Base-by-base conservation (phyloP, 768 basidiomycete species). In the Tricholoma matsutake region DNA sequence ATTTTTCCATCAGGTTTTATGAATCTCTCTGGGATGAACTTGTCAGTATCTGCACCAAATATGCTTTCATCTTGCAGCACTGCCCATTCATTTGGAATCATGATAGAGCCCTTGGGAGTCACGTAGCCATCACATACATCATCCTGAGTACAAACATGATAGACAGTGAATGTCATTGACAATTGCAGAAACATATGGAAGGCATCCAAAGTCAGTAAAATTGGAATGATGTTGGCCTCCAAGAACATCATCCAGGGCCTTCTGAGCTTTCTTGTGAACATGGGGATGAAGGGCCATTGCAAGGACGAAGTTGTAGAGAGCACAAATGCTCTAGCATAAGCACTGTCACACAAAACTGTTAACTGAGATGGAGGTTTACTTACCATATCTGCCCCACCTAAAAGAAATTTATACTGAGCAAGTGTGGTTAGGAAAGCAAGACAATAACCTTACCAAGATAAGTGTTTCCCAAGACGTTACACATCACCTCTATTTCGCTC, bases 211-310 rank as follows among this genome's bases (percentile, higher is more conserved):
- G 18, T 54, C 53, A 16, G 14, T 31, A 25, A 41, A 54, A 14
- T 59, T 56, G 20, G 63, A 59, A 58, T 66, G 57, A 68, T 72
- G 49, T 47, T 73, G 55, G 64, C 69, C 59, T 10, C 60, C 63
- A 25, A 64, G 31, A 7, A 64, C 51, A 5, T 39, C 11, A 32
- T 64, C 63, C 7, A 64, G 58, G 34, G 58, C 63, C 10, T 39
- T 60, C 43, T 64, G 60, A 13, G 63, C 62, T 31, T 57, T 59
- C 35, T 25, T 51, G 16, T 59, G 58, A 22, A 54, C 54, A 16
- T 63, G 45, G 10, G 62, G 62, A 52, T 60, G 32, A 1, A 63
- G 47, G 29, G 47, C 59, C 62, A 63, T 63, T 13, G 62, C 62
- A 2, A 63, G 41, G 20, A 63, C 41, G 34, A 63, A 63, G 16